Percentiles rank a stretch among this genome's conserved stretches.
These are phyloP conservation scores for Aegilops sharonensis DNA, from an alignment of 176 grass and related monocot species.

Conservation along the genomic window DNA sequence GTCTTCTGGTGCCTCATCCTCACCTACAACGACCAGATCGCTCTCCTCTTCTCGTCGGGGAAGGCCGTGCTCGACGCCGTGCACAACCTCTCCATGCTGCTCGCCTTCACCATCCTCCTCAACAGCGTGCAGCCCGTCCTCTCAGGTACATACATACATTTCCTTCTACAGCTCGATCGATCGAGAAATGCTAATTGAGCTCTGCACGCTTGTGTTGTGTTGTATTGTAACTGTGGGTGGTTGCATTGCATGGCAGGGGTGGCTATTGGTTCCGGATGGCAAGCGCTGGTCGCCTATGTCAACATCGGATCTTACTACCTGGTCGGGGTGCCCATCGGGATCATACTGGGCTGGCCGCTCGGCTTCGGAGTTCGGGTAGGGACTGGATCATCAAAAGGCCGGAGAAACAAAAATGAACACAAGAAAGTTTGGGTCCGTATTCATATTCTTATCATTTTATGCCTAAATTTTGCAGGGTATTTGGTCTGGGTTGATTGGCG, in stretches of 20 bases:
- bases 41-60: slow-evolving; percentile 44
- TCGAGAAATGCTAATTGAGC: not conserved
- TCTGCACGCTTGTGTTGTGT: no score
- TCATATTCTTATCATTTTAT: not conserved
- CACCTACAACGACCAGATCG: slow-evolving; percentile 41
- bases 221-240: not conserved
- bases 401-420: not conserved
- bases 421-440: not conserved
- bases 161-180: not conserved
- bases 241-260: slow-evolving; percentile 52
- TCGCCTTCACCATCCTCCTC: slow-evolving; percentile 56
- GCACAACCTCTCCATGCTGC: slow-evolving; percentile 33
- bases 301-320: slow-evolving; percentile 64
- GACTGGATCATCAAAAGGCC: not conserved
- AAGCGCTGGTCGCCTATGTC: slow-evolving; percentile 57
- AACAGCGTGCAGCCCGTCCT: slow-evolving; percentile 64
- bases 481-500: slow-evolving; percentile 63
- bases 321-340: slow-evolving; percentile 50
- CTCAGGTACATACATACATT: slow-evolving; percentile 19
- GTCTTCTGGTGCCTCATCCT: slow-evolving; percentile 51
- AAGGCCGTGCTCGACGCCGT: slow-evolving; percentile 34
- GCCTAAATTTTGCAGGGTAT: slow-evolving; percentile 49
- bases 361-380: slow-evolving; percentile 48
- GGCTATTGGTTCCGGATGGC: slow-evolving; percentile 62
- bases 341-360: slow-evolving; percentile 44